Base-by-base conservation (phyloP, 2,329 filamentous ascomycete genomes). In the Nothopassalora personata region DNA sequence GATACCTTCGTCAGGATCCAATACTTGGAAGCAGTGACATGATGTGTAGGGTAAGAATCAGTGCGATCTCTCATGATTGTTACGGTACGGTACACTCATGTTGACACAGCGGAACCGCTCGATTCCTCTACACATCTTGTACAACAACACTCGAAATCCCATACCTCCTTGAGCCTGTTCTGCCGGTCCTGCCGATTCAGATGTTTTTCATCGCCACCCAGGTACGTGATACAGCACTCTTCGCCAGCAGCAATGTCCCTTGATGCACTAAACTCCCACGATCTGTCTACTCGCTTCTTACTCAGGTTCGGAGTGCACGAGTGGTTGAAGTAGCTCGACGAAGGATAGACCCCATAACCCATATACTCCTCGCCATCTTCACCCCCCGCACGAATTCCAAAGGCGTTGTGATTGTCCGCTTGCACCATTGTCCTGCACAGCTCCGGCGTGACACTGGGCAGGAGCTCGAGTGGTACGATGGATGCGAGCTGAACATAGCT, bases 301-400 rank as follows among this genome's bases (percentile, higher is more conserved):
- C 66, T 67, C 1, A 80, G 61, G 47, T 77, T 80, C 27, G 77
- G 77, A 15, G 54, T 66, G 64, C 78, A 80, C 5, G 72, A 75
- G 61, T 80, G 78, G 54, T 80, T 80, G 70, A 79, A 80, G 66
- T 79, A 80, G 60, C 73, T 76, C 0, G 78, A 77, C 5, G 68
- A 67, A 0, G 77, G 75, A 73, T 77, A 80, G 34, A 79, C 72
- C 0, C 74, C 77, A 52, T 77, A 80, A 15, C 78, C 78, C 60
- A 80, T 75, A 65, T 79, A 80, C 64, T 80, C 78, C 8, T 74
- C 73, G 8, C 75, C 76, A 36, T 76, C 77, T 53, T 78, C 76
- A 53, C 66, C 67, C 15, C 70, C 70, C 11, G 63, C 63, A 8
- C 67, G 68, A 47, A 80, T 77, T 31, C 78, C 78, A 59, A 80